Percentiles rank a stretch among this genome's conserved stretches.
Conservation (phyloP, 768 basidiomycete species). For the Auriscalpium microsporum region DNA sequence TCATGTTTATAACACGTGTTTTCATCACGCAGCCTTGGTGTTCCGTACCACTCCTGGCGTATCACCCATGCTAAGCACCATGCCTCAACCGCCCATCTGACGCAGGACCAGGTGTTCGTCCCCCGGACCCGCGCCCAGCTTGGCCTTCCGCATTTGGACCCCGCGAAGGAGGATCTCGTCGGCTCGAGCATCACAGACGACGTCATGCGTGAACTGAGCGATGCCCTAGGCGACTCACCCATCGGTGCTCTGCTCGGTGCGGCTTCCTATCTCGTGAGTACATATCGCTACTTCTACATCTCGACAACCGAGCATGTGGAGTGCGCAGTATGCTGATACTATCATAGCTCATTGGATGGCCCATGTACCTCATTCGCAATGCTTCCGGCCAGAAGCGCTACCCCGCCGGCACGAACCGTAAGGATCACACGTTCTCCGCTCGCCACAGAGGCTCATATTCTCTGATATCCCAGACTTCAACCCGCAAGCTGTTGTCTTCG, state of each 20-base stretch:
- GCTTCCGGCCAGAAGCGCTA: slow-evolving; percentile 81
- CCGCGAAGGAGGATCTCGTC: slow-evolving; percentile 52
- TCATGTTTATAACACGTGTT: not conserved
- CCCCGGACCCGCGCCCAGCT: slow-evolving; percentile 77
- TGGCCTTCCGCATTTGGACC: slow-evolving; percentile 57
- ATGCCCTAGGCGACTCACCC: slow-evolving; percentile 89
- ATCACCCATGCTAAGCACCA: slow-evolving; percentile 94
- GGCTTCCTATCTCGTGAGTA: slow-evolving; percentile 50
- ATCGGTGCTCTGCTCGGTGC: slow-evolving; percentile 51
- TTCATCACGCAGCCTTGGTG: slow-evolving; percentile 56
- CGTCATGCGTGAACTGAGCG: slow-evolving; percentile 66
- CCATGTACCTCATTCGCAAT: slow-evolving; percentile 71
- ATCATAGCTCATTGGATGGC: slow-evolving; percentile 72
- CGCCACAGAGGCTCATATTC: not conserved
- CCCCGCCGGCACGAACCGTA: slow-evolving; percentile 72
- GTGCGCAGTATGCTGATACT: not conserved
- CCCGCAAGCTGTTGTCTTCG: slow-evolving; percentile 72
- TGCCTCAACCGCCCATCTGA: slow-evolving; percentile 88
- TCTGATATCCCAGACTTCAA: slow-evolving; percentile 51
- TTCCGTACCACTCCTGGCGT: slow-evolving; percentile 96
- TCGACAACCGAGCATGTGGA: no score
- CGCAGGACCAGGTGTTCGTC: slow-evolving; percentile 93
- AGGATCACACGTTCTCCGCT: slow-evolving; percentile 21
- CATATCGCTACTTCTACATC: slow-evolving; percentile 2
- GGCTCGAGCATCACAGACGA: slow-evolving; percentile 61